Conservation (phyloP, 106 monocot species). For the Phalaenopsis aphrodite region DNA sequence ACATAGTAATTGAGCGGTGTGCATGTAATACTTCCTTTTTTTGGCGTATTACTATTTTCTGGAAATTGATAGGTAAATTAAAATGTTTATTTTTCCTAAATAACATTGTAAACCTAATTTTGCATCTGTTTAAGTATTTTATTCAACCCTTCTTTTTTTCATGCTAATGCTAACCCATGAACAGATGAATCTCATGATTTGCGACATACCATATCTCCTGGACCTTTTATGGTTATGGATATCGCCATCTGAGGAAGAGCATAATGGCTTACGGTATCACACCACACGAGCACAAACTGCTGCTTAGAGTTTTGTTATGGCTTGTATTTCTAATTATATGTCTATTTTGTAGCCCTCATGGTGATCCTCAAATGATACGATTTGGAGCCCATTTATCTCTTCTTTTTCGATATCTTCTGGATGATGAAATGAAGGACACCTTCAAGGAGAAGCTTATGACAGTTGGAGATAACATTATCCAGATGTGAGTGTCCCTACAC, state of each 20-base stretch:
- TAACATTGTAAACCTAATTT: neutral
- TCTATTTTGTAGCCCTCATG: slow-evolving; percentile 53
- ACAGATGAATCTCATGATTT: slow-evolving; percentile 89
- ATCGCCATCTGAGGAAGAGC: slow-evolving; percentile 75
- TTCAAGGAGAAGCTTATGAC: slow-evolving; percentile 72
- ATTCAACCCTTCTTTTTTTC: neutral
- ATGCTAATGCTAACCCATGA: slow-evolving; percentile 10
- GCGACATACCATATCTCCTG: slow-evolving; percentile 72
- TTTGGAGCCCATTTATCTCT: slow-evolving; percentile 98
- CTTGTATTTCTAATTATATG: neutral
- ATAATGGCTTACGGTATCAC: slow-evolving; percentile 55
- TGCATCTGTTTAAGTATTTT: neutral
- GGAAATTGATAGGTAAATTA: neutral
- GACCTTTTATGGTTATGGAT: slow-evolving; percentile 97
- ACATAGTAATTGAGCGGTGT: too few relatives aligned
- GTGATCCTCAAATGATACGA: slow-evolving; percentile 86
- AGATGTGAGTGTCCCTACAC: slow-evolving; percentile 47
- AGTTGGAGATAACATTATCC: slow-evolving; percentile 87
- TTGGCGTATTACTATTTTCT: neutral
- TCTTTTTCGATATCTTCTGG: slow-evolving; percentile 76
- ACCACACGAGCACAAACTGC: neutral
- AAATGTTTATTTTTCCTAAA: neutral
- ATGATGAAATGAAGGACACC: slow-evolving; percentile 75
- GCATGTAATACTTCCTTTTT: neutral
- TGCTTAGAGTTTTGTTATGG: neutral